Base-by-base conservation (phyloP, 129 eudicot species). In the Ambrosia trifida region DNA sequence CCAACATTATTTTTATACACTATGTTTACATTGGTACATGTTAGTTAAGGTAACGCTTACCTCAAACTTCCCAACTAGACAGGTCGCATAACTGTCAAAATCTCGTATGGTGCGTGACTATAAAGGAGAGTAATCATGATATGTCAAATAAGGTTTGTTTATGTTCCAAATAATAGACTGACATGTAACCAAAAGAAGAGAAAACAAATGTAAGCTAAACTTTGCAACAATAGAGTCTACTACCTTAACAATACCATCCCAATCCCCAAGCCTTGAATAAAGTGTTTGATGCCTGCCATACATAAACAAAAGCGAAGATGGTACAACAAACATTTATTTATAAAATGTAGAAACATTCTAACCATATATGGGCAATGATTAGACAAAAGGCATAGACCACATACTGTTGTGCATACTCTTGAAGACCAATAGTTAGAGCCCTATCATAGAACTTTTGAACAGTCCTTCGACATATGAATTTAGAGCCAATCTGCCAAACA, bases 241-340 rank as follows among this genome's bases (percentile, higher is more conserved):
- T 32, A 93, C 98, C 96, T 93, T 85, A 82, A 60, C 74, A 17
- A 93, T 93, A 63, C 98, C 98, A 62, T 87, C 98, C 98, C 98
- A 93, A 70, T 93, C 84, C 35, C 90, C 98, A 73, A 89, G 92
- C 43, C 95, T 94, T 32, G 92, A 79, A 80, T 78, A 87, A 24
- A 77, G 89, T 40, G 88, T 77, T 74, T 89, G 83, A 82, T 93
- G 91, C 66, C 98, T 93, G 92, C 82, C 87, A 75, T 14, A 35
- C 68, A 18, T 13, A 18, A 64, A 18, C 51, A 56, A 60, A 47
- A 79, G 16, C 66, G 32, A 45, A 52, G 17, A 45, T 16, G 13
- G 7, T 58, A 64, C 24, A 41, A 35, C 59, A 32, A 33, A 20
- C 5, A 12, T 5, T 57, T 47, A 3, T 58, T 38, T 11, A 72